Percentiles rank a stretch among this genome's conserved stretches.
Conservation (phyloP, 768 basidiomycete genomes). For the Hypsizygus marmoreus region DNA sequence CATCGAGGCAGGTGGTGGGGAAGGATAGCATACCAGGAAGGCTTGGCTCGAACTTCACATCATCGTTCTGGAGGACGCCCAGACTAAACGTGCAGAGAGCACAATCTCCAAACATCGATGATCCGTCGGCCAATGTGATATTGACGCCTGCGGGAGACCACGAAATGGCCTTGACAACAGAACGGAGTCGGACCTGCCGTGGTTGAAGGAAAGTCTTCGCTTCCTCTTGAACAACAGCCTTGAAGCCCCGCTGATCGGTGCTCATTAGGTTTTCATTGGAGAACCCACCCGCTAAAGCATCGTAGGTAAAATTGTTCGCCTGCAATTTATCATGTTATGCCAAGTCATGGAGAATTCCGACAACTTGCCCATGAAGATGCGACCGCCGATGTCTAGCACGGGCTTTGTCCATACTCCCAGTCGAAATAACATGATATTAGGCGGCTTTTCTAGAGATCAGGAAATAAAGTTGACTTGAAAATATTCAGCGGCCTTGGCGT, state of each 20-base stretch:
- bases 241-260: slow-evolving; percentile 67
- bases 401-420: slow-evolving; percentile 59
- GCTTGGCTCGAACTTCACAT: slow-evolving; percentile 55
- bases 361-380: slow-evolving; percentile 61
- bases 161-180: slow-evolving; percentile 49
- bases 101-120: slow-evolving; percentile 51
- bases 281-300: slow-evolving; percentile 55
- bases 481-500: slow-evolving; percentile 59
- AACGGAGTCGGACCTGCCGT: slow-evolving; percentile 48
- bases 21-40: slow-evolving; percentile 42
- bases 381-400: slow-evolving; percentile 63
- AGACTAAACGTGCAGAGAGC: slow-evolving; percentile 70
- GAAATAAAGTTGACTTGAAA: slow-evolving; percentile 42
- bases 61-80: slow-evolving; percentile 67
- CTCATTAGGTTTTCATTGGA: slow-evolving; percentile 53
- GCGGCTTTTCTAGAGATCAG: not conserved
- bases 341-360: not conserved
- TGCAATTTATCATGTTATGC: slow-evolving; percentile 21
- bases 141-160: slow-evolving; percentile 49
- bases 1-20: not conserved
- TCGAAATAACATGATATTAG: slow-evolving; percentile 31
- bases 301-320: slow-evolving; percentile 66
- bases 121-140: slow-evolving; percentile 48
- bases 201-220: slow-evolving; percentile 54
- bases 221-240: slow-evolving; percentile 55